Percentiles rank a stretch among this genome's conserved stretches.
Conservation (phyloP, 352 stramenopile species). For the Globisporangium parvum region DNA sequence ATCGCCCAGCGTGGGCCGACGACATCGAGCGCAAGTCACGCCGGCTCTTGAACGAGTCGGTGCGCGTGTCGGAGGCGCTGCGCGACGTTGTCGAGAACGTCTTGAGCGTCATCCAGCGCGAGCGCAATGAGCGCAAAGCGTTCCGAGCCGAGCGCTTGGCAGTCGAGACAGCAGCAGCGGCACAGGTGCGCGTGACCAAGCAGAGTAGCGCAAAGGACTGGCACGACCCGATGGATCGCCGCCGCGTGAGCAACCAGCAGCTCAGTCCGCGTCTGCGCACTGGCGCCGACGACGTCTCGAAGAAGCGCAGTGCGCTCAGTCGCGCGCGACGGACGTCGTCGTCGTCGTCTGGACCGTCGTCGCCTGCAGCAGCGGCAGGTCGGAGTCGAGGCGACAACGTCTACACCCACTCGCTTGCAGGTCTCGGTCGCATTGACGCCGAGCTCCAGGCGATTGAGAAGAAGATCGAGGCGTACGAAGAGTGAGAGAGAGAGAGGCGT, state of each 20-base stretch:
- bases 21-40: conserved; percentile 53
- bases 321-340: conserved; percentile 5
- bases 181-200: conserved; percentile 10
- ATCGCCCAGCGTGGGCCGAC: conserved; percentile 40
- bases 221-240: not conserved
- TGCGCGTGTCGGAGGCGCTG: conserved; percentile 53
- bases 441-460: conserved; percentile 70
- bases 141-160: conserved; percentile 22
- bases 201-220: conserved; percentile 3
- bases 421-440: conserved; percentile 46
- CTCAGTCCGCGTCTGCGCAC: not conserved
- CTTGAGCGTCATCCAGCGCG: conserved; percentile 30
- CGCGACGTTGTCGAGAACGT: conserved; percentile 47
- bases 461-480: conserved; percentile 43
- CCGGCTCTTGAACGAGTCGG: conserved; percentile 40
- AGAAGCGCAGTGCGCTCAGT: conserved; percentile 1
- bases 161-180: not conserved
- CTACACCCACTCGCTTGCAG: conserved; percentile 45
- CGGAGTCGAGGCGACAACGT: conserved; percentile 8
- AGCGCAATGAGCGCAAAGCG: conserved; percentile 32
- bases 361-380: too few species aligned
- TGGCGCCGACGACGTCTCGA: not conserved
- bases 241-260: conserved; percentile 2
- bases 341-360: not conserved
- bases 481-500: conserved; percentile 8